phyloP scores from a whole-genome alignment of 768 basidiomycete genomes.

The Lactifluus echinatus region DNA sequence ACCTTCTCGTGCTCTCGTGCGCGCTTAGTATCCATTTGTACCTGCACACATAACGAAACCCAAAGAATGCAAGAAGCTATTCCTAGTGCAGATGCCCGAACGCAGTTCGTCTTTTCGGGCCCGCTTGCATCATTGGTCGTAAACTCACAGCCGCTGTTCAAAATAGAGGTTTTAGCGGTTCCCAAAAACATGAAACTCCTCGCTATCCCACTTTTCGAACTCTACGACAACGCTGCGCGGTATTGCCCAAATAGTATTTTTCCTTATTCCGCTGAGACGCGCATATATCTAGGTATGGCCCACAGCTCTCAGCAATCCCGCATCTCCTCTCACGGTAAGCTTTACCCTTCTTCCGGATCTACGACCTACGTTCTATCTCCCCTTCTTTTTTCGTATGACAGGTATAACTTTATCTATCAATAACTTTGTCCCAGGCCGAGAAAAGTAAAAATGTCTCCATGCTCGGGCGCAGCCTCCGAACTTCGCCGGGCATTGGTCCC shows the following conservation, averaged over 20 bases:
- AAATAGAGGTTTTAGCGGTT: constrained; percentile 84
- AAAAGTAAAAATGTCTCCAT: neutral
- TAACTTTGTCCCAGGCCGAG: constrained; percentile 3
- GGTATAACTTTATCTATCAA: constrained; percentile 30
- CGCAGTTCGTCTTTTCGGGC: constrained; percentile 51
- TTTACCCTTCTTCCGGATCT: neutral
- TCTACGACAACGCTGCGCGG: constrained; percentile 95
- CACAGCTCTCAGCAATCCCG: constrained; percentile 89
- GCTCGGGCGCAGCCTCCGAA: neutral
- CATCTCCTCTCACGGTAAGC: constrained; percentile 77
- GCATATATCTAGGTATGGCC: constrained; percentile 56
- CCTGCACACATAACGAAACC: constrained; percentile 96
- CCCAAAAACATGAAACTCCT: constrained; percentile 99
- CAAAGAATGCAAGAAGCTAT: constrained; percentile 96
- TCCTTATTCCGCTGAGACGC: neutral
- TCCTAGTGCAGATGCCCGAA: constrained; percentile 92
- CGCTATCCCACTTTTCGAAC: constrained; percentile 91
- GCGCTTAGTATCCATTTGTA: constrained; percentile 76
- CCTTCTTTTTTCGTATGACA: constrained; percentile 11
- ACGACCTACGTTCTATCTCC: neutral
- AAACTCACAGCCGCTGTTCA: neutral
- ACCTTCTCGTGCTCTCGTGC: neutral
- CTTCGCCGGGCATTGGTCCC: neutral
- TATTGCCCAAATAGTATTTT: constrained; percentile 26
- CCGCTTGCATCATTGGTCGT: neutral